Conservation (phyloP, 768 basidiomycete species). For the Kwoniella sp. region DNA sequence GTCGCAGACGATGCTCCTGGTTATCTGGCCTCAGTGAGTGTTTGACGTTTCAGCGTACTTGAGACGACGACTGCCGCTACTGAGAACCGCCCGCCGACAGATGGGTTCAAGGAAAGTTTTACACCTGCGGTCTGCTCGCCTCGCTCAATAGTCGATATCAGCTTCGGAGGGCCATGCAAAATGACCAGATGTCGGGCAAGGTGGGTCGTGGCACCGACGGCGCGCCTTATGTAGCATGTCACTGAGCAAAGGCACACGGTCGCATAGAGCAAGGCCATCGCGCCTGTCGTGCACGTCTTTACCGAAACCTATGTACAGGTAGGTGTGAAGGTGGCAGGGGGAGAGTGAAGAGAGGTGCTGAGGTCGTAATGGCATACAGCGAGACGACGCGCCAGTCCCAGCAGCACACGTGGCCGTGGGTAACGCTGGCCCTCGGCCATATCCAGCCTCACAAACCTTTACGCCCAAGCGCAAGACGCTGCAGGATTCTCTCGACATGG, state of each 20-base stretch:
- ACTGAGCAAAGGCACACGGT: too few species aligned
- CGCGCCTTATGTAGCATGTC: background rate
- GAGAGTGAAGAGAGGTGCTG: too few species aligned
- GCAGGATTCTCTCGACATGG: conserved; percentile 5
- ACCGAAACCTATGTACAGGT: conserved; percentile 16
- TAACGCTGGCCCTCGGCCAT: too few species aligned
- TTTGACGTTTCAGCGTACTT: background rate
- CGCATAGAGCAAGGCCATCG: background rate
- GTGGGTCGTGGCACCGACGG: background rate
- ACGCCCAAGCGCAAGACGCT: background rate
- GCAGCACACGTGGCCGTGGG: too few species aligned
- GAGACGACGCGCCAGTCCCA: too few species aligned
- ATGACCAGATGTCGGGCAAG: background rate
- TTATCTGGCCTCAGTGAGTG: conserved; percentile 7
- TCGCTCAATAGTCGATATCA: conserved; percentile 8
- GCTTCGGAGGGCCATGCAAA: background rate
- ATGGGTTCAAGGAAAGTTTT: conserved; percentile 12
- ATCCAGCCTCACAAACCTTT: too few species aligned
- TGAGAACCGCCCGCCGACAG: background rate
- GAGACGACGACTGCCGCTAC: too few species aligned
- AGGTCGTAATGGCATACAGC: too few species aligned
- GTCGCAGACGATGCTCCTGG: background rate
- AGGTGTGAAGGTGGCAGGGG: too few species aligned
- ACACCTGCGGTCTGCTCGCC: conserved; percentile 4
- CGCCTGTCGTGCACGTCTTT: conserved; percentile 6